Percentiles rank a stretch among this genome's conserved stretches.
phyloP scores from a whole-genome alignment of 2,329 filamentous ascomycete genomes.

The Davidsoniella neocaledoniae region DNA sequence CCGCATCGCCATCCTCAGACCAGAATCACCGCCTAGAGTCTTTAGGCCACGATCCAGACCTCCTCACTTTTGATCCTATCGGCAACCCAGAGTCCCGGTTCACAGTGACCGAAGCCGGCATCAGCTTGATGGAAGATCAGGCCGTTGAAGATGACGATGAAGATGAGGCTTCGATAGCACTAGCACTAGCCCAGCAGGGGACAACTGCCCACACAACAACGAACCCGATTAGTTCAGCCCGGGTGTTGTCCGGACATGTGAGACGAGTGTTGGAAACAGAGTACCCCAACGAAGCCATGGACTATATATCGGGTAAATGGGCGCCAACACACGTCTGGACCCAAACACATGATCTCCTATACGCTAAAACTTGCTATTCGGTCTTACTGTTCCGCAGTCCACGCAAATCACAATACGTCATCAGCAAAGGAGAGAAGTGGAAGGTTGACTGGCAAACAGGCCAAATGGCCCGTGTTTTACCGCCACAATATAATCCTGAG shows the following conservation, averaged over 20 bases:
- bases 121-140: constrained; percentile 14
- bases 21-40: too few relatives aligned
- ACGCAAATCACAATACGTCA: constrained; percentile 39
- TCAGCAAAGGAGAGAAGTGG: constrained; percentile 40
- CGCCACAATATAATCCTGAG: constrained; percentile 36
- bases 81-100: constrained; percentile 1
- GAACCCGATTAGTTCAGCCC: not conserved
- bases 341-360: constrained; percentile 38
- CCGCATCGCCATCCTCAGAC: not conserved
- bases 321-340: constrained; percentile 38
- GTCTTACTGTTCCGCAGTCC: constrained; percentile 39
- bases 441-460: constrained; percentile 43
- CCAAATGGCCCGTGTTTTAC: constrained; percentile 34
- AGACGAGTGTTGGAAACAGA: constrained; percentile 28
- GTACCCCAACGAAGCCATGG: constrained; percentile 28
- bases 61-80: not conserved
- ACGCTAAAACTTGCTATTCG: constrained; percentile 43
- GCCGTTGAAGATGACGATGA: constrained; percentile 8
- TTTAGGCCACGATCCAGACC: too few relatives aligned
- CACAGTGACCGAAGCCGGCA: constrained; percentile 9
- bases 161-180: not conserved
- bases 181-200: not conserved
- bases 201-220: not conserved
- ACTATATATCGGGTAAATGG: constrained; percentile 38
- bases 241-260: constrained; percentile 12